These are phyloP conservation scores for Ophiostoma fasciatum DNA, from an alignment of 2,329 filamentous ascomycete species.

Conservation along the genomic window DNA sequence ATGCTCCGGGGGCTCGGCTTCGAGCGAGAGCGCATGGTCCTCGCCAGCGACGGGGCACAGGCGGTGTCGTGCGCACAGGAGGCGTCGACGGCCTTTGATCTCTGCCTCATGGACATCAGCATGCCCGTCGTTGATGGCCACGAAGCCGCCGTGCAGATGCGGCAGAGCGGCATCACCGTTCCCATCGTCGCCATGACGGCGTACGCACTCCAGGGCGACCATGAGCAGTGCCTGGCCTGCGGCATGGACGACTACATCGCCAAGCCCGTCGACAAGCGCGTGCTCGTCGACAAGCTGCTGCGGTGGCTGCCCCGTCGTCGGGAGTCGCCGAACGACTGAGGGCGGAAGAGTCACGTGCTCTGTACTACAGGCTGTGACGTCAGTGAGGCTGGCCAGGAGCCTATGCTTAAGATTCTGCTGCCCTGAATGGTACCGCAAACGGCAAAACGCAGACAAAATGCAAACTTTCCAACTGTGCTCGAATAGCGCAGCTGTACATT, in stretches of 20 bases:
- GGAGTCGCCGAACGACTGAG: too few relatives aligned
- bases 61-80: constrained; percentile 26
- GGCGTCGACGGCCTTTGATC: constrained; percentile 26
- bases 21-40: constrained; percentile 19
- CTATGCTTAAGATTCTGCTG: too few relatives aligned
- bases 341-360: too few relatives aligned
- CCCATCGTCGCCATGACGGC: constrained; percentile 36
- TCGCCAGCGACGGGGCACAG: constrained; percentile 27
- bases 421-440: too few relatives aligned
- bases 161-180: constrained; percentile 19
- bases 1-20: constrained; percentile 25
- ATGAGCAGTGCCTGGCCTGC: constrained; percentile 34
- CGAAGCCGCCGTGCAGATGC: constrained; percentile 33
- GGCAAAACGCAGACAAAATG: too few relatives aligned
- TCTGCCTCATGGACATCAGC: constrained; percentile 43
- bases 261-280: constrained; percentile 16
- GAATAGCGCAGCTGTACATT: too few relatives aligned
- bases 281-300: constrained; percentile 8
- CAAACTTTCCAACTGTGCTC: too few relatives aligned
- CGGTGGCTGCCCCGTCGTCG: constrained; percentile 9
- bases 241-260: constrained; percentile 42
- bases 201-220: constrained; percentile 39
- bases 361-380: too few relatives aligned
- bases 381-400: too few relatives aligned
- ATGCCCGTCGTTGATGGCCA: constrained; percentile 45